Evolutionary conservation across 768 basidiomycete genomes (phyloP), one percentile per base, ranked within the genome.

Genomic region (Hericium rajendrae): DNA sequence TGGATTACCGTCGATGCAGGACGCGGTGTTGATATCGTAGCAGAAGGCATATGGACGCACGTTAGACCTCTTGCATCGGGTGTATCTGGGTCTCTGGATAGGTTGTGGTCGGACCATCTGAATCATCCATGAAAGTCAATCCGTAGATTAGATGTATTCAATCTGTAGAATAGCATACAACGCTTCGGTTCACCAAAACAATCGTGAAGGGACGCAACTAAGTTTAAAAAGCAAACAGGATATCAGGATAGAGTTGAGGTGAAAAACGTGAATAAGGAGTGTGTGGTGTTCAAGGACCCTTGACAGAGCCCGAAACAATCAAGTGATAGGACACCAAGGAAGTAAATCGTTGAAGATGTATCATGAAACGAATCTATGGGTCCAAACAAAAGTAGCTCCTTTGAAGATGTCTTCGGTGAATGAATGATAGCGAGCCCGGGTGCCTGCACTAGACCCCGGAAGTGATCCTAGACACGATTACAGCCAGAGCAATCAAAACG

Each of bases 401-500:
- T 46, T 6, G 43, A 46, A 46, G n/a, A 46, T 15, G 18, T 15
- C 43, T 46, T 20, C 20, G 3, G n/a, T 46, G 43, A 43, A 20
- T n/a, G n/a, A 46, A 6, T 20, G 43, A 6, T 46, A 46, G 20
- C 26, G 26, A 15, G 43, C 16, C 43, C 22, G 28, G 49, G 28
- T 8, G 49, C 22, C 24, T 6, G 49, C 8, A 43, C 24, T 56
- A 60, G 24, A 41, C 26, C 22, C 54, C 73, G 28, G 86, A 80
- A 26, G 88, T 86, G 61, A 91, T 76, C 61, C 86, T 78, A 37
- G 88, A 90, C 11, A 92, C 81, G 53, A 91, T 70, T 20, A 91
- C 83, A 0, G 89, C 89, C 49, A 92, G 69, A 6, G 83, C 86
- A 56, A 91, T 85, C 59, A 92, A 67, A 15, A 86, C 77, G 20